These are phyloP conservation scores for Theileria orientalis DNA, from an alignment of 169 alveolate species.

Conservation along the genomic window DNA sequence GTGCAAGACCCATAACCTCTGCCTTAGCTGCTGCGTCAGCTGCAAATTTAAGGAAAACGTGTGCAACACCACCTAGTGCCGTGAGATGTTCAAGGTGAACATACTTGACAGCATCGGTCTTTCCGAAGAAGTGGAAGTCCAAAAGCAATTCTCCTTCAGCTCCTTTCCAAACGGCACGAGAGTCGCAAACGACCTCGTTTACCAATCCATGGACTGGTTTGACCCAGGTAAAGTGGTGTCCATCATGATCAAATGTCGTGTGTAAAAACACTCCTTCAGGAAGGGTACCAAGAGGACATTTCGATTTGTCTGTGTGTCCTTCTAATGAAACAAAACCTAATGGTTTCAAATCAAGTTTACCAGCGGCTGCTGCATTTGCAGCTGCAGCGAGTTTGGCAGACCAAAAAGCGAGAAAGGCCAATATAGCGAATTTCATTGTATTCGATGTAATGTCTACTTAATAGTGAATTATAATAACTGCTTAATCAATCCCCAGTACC, in stretches of 20 bases:
- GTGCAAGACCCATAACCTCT: background rate
- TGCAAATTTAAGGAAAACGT: background rate
- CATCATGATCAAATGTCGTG: background rate
- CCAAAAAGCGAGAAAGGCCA: too few species aligned
- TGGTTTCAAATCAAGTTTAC: background rate
- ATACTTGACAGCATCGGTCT: background rate
- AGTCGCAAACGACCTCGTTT: background rate
- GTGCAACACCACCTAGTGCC: too few species aligned
- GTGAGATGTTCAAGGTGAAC: slow-evolving; percentile 1
- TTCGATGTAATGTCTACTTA: too few species aligned
- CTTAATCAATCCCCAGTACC: too few species aligned
- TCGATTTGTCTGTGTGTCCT: background rate
- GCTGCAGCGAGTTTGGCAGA: too few species aligned
- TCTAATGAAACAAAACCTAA: background rate
- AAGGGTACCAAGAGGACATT: too few species aligned
- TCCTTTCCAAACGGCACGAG: background rate
- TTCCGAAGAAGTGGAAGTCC: background rate
- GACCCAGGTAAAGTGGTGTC: background rate
- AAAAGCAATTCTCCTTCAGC: background rate
- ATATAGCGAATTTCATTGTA: too few species aligned
- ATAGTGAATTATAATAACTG: too few species aligned
- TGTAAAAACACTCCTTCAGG: background rate
- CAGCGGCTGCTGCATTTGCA: too few species aligned
- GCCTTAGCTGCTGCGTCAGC: background rate
- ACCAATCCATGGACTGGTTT: too few species aligned